Percentiles rank a stretch among this genome's conserved stretches.
These are phyloP conservation scores for Ganoderma multipileum DNA, from an alignment of 1,284 basidiomycete species.

Conservation along the genomic window DNA sequence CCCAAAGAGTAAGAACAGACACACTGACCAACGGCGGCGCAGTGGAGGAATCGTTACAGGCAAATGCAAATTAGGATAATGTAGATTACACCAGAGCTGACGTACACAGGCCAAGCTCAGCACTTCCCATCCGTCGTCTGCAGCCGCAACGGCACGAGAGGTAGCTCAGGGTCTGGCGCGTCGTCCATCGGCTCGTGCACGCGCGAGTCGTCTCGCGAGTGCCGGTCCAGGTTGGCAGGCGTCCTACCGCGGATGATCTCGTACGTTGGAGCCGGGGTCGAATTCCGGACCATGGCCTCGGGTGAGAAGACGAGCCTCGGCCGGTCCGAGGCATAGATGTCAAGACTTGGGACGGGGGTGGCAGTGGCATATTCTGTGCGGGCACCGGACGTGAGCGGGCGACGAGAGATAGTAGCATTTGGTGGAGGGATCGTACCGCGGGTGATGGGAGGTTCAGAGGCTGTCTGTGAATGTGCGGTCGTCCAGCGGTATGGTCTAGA, in stretches of 20 bases:
- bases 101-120: neutral
- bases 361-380: neutral
- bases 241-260: slow-evolving; percentile 1
- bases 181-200: slow-evolving; percentile 1
- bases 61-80: neutral
- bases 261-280: neutral
- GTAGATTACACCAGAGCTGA: neutral
- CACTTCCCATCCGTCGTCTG: neutral
- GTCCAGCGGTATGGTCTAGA: neutral
- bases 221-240: neutral
- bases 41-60: neutral
- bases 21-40: neutral
- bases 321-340: neutral
- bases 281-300: neutral
- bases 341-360: neutral
- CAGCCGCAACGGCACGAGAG: slow-evolving; percentile 1
- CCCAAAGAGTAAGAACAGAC: neutral
- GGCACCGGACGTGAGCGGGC: neutral
- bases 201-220: slow-evolving; percentile 5
- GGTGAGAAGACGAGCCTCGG: slow-evolving; percentile 1
- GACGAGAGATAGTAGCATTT: too few species aligned
- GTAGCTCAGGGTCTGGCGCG: neutral
- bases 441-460: neutral
- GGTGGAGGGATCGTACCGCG: neutral
- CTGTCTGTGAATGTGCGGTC: neutral